Evolutionary conservation across 495 filamentous ascomycete species (phyloP), one percentile per base, ranked within the genome.

Genomic region (Penicillium cataractarum): DNA sequence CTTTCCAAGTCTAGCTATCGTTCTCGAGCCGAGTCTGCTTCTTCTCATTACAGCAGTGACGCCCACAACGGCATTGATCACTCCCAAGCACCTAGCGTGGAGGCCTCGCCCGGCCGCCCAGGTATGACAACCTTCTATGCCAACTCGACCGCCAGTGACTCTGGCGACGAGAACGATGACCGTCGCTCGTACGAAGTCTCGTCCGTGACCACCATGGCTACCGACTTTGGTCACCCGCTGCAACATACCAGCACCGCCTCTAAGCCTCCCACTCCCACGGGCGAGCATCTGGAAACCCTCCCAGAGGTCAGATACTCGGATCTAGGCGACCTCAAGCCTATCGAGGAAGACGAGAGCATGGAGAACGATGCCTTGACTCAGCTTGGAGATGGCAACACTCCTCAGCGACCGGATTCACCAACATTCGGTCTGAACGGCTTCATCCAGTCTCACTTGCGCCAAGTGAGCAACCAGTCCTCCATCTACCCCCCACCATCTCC

Each of bases 381-480:
- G 10, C 33, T 31, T 37, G 29, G 49, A 8, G 68, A 71, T 37
- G 51, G 59, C 44, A 55, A 57, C 44, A 57, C 64, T 35, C 76
- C 78, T n/a, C 75, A 80, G 48, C 77, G 77, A 62, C 74, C 71
- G 17, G 92, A 97, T 69, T 97, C 93, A 0, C 93, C 94, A 1
- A 96, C 92, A 12, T 76, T 97, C 54, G 91, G 90, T 13, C 80
- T 97, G 21, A 92, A 87, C 69, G 67, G 65, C 31, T 56, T 56
- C n/a, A 65, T 71, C 39, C 89, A 89, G 32, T 87, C 92, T 59
- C 96, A 98, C 75, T 82, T 99, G 15, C 89, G 95, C 24, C 85
- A 85, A 15, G 86, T 90, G 55, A 98, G 95, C 75, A 89, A 89
- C 57, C 80, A 83, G 42, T 97, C 93, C 24, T 94, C 92, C 0